Percentiles rank a stretch among this genome's conserved stretches.
These are phyloP conservation scores for Hypoxylon sp. DNA, from an alignment of 2,329 filamentous ascomycete species.

Conservation along the genomic window DNA sequence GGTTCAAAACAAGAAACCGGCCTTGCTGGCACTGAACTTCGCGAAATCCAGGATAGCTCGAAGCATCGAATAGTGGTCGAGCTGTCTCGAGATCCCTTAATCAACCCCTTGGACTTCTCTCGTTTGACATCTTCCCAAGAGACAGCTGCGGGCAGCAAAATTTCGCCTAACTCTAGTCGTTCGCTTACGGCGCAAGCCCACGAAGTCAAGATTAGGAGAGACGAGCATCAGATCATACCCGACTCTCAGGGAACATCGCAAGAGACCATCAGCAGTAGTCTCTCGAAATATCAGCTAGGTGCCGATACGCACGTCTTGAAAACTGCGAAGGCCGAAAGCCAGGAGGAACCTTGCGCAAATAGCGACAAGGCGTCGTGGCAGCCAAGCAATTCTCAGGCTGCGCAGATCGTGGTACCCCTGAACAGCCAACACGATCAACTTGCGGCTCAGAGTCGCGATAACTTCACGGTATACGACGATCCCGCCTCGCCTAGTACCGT, in stretches of 20 bases:
- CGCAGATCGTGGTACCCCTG: conserved; percentile 41
- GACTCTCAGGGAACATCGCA: conserved; percentile 44
- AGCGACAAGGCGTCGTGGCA: conserved; percentile 13
- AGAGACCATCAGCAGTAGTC: not conserved
- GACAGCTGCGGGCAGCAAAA: conserved; percentile 24
- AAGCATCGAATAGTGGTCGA: conserved; percentile 30
- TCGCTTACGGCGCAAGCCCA: conserved; percentile 10
- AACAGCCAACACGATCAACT: conserved; percentile 32
- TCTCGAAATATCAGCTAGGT: conserved; percentile 11
- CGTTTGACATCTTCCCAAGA: conserved; percentile 24
- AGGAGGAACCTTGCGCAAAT: conserved; percentile 15
- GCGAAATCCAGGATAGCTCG: not conserved
- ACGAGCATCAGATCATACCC: conserved; percentile 39
- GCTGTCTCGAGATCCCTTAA: conserved; percentile 24
- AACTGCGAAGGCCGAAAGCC: conserved; percentile 18
- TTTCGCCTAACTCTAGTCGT: conserved; percentile 19
- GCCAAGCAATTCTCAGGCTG: conserved; percentile 39
- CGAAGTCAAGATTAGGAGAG: not conserved
- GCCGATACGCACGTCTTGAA: not conserved
- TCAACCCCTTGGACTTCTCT: conserved; percentile 34
- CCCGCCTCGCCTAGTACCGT: conserved; percentile 27
- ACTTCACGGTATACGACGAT: conserved; percentile 38
- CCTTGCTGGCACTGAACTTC: not conserved
- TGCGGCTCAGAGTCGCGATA: conserved; percentile 32
- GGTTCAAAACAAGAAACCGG: not conserved